Evolutionary conservation across 2,329 filamentous ascomycete species (phyloP), one percentile per base, ranked within the genome.

Genomic region (Thielaviopsis ethacetica): DNA sequence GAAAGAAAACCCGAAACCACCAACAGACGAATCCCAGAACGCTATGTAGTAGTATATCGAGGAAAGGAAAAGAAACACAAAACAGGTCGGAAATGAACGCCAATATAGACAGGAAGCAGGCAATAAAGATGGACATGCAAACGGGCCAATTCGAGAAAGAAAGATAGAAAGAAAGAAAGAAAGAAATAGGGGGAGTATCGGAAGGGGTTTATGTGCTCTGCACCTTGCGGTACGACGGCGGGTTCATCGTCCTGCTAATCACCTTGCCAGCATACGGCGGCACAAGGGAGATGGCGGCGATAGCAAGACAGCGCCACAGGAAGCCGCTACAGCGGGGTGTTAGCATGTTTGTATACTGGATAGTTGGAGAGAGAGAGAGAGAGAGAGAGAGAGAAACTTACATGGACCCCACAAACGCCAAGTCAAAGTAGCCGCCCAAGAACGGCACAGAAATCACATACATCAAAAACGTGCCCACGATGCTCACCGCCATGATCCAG

Each of bases 151-250:
- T 4, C 30, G 10, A 34, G 5, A 17, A 2, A 26, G 53, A 17
- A 38, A 41, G 24, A 34, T n/a, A n/a, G 26, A 54, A 41, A 38
- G 12, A 17, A 54, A 21, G 27, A 54, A 34, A 54, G 15, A 34
- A 38, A 2, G 10, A 34, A 9, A 34, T 9, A 34, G 2, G 30
- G 30, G 10, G 30, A 34, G 30, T 34, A 34, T 34, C 30, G 10
- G 30, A 2, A 15, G 15, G 10, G 38, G 10, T 38, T 72, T 71
- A 85, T 62, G 83, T 80, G 52, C 79, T 84, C 71, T 86, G 85
- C 54, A 98, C 91, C 75, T 98, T 98, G 67, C 93, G 80, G 73
- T 96, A 97, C 67, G 87, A 95, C 21, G 91, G 91, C 62, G 93
- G 93, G 72, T 86, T 91, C 76, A 95, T 84, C 62, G 83, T 89